Evolutionary conservation across 73 alveolate genomes (phyloP).

Genomic region (Paramecium bursaria): DNA sequence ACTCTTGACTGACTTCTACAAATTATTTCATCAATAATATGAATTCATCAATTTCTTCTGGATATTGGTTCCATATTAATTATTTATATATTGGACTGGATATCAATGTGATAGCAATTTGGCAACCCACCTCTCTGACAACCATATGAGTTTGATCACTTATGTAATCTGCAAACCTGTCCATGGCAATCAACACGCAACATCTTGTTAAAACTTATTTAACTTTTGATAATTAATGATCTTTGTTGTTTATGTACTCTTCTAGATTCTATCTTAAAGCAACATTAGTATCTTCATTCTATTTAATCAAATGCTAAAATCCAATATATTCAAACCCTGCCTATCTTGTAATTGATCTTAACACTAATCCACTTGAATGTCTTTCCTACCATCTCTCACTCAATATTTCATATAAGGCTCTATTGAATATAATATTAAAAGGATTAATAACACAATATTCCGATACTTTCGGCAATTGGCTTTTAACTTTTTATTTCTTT

Average conservation of each 20-base stretch:
- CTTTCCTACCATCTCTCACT: constrained; percentile 58
- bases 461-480: too few relatives aligned
- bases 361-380: constrained; percentile 30
- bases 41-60: constrained; percentile 14
- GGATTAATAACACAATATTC: constrained; percentile 52
- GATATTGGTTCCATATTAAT: constrained; percentile 35
- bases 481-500: neutral
- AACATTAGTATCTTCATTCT: constrained; percentile 10
- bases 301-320: constrained; percentile 11
- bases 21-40: constrained; percentile 17
- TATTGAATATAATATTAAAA: constrained; percentile 47
- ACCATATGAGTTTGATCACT: constrained; percentile 31
- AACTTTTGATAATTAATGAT: constrained; percentile 11
- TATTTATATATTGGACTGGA: neutral
- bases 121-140: constrained; percentile 50
- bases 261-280: neutral
- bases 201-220: constrained; percentile 47
- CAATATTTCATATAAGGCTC: constrained; percentile 54
- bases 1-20: constrained; percentile 8
- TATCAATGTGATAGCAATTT: constrained; percentile 32
- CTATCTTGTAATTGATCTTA: constrained; percentile 42
- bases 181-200: constrained; percentile 31
- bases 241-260: constrained; percentile 8
- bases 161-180: constrained; percentile 41
- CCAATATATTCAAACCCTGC: constrained; percentile 39